These are phyloP conservation scores for Talaromyces liani DNA, from an alignment of 495 filamentous ascomycete genomes.

Conservation along the genomic window DNA sequence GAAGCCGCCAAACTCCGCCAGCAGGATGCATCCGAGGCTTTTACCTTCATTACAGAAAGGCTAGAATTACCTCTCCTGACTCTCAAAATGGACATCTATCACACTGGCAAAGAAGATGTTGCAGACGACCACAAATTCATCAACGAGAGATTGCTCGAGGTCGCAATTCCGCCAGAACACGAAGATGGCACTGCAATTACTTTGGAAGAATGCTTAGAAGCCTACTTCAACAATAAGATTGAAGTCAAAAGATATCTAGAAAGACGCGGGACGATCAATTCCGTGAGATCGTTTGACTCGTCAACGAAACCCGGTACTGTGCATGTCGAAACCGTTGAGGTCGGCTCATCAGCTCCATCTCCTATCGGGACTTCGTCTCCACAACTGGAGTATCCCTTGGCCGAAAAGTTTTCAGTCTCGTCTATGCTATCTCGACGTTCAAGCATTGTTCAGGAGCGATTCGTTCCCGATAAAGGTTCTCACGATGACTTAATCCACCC, in stretches of 20 bases:
- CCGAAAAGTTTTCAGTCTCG: conserved; percentile 19
- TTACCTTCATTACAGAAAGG: conserved; percentile 85
- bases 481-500: conserved; percentile 26
- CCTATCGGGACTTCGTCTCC: conserved; percentile 28
- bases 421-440: conserved; percentile 31
- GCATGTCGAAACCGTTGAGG: conserved; percentile 56
- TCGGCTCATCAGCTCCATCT: conserved; percentile 36
- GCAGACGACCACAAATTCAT: conserved; percentile 90
- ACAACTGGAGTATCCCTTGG: conserved; percentile 23
- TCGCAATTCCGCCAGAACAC: conserved; percentile 64
- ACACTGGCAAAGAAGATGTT: conserved; percentile 74
- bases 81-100: conserved; percentile 90
- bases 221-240: conserved; percentile 91
- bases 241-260: conserved; percentile 81
- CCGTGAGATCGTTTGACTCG: conserved; percentile 44
- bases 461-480: conserved; percentile 38
- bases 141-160: conserved; percentile 84
- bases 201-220: conserved; percentile 83
- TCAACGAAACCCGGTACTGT: conserved; percentile 37
- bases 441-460: conserved; percentile 58
- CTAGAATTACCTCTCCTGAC: conserved; percentile 83
- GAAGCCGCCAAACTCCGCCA: conserved; percentile 70
- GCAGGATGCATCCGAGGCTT: conserved; percentile 93
- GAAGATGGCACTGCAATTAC: conserved; percentile 58
- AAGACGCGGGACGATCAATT: conserved; percentile 48